These are phyloP conservation scores for Entomophthora muscae DNA, from an alignment of 371 early-diverging fungal genomes.

Conservation along the genomic window DNA sequence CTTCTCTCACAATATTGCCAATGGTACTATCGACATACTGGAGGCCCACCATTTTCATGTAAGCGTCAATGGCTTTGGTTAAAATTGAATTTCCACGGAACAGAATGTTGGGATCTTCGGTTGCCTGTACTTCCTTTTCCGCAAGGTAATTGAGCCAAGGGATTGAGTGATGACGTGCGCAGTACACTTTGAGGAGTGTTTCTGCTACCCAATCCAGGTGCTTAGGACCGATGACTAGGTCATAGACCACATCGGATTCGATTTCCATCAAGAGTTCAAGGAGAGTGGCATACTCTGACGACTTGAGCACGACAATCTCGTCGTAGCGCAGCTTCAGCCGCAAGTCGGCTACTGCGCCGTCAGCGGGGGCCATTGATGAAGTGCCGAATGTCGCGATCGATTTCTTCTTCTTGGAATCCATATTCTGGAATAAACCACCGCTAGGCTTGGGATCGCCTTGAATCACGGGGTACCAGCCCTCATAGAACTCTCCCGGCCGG, in stretches of 20 bases:
- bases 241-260: constrained; percentile 26
- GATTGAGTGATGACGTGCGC: constrained; percentile 21
- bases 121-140: constrained; percentile 27
- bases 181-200: constrained; percentile 30
- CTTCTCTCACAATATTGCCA: constrained; percentile 32
- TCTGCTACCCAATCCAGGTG: constrained; percentile 35
- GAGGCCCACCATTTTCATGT: constrained; percentile 55
- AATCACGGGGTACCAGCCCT: constrained; percentile 30
- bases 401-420: constrained; percentile 8
- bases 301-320: constrained; percentile 28
- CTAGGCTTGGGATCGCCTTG: constrained; percentile 15
- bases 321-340: constrained; percentile 32
- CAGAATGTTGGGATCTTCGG: constrained; percentile 17
- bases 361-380: background rate
- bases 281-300: constrained; percentile 17
- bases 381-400: background rate
- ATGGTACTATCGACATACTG: constrained; percentile 51
- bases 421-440: constrained; percentile 3
- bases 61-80: constrained; percentile 61
- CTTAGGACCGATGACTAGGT: constrained; percentile 19
- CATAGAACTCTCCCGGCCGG: constrained; percentile 13
- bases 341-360: constrained; percentile 24
- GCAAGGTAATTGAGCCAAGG: constrained; percentile 37
- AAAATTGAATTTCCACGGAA: constrained; percentile 55
- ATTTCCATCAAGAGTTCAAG: constrained; percentile 24